Evolutionary conservation across 2,329 filamentous ascomycete species (phyloP).

Genomic region (Neonectria hederae): DNA sequence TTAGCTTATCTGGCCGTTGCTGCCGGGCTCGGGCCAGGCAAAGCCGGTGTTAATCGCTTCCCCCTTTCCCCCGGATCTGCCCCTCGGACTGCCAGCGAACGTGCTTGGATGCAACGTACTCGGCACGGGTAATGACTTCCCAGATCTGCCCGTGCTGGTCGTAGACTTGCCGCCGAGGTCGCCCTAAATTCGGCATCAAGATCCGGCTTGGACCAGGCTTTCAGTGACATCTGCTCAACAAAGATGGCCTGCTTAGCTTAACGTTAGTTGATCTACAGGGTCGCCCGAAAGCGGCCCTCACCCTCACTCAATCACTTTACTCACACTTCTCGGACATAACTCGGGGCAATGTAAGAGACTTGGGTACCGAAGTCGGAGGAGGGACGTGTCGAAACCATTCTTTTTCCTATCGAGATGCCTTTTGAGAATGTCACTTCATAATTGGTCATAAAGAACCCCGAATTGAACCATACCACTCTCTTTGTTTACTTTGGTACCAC

Average conservation of each 20-base stretch:
- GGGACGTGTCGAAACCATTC: neutral
- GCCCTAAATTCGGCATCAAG: neutral
- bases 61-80: neutral
- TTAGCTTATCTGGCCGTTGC: neutral
- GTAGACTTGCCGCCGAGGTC: neutral
- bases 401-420: neutral
- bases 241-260: neutral
- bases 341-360: neutral
- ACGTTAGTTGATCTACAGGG: neutral
- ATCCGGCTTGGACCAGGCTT: neutral
- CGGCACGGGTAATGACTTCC: neutral
- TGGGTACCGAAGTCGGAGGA: neutral
- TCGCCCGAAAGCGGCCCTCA: neutral
- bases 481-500: constrained; percentile 47
- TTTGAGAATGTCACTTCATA: neutral
- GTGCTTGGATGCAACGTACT: neutral
- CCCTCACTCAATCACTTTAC: neutral
- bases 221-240: neutral
- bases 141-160: neutral
- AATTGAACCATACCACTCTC: neutral
- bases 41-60: neutral
- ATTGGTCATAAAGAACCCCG: neutral
- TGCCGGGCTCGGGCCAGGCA: neutral
- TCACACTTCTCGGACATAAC: neutral
- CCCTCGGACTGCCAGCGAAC: neutral